Evolutionary conservation across 352 stramenopile species (phyloP).

Genomic region (Phytopythium kandeliae): DNA sequence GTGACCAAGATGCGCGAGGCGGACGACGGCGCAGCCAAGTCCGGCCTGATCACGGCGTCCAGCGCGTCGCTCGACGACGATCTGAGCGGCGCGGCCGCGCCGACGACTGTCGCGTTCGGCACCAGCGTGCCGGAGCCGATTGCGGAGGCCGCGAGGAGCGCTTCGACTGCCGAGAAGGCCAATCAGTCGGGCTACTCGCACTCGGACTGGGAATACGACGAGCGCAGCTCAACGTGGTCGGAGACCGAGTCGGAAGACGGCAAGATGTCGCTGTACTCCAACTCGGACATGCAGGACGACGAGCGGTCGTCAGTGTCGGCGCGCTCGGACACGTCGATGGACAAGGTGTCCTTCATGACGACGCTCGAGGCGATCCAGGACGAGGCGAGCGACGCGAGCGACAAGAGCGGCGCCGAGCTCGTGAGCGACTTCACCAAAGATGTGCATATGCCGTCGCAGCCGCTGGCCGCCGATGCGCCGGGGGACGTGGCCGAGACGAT

Average conservation of each 20-base stretch:
- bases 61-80: not conserved
- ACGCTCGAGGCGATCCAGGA: slow-evolving; percentile 35
- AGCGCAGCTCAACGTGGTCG: slow-evolving; percentile 25
- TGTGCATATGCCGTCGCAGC: slow-evolving; percentile 5
- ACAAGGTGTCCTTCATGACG: slow-evolving; percentile 30
- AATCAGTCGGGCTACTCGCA: not conserved
- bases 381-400: slow-evolving; percentile 6
- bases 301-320: slow-evolving; percentile 19
- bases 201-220: slow-evolving; percentile 12
- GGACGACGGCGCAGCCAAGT: slow-evolving; percentile 13
- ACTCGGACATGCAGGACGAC: slow-evolving; percentile 19
- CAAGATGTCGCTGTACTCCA: slow-evolving; percentile 29
- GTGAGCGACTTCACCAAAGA: slow-evolving; percentile 18
- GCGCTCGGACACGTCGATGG: slow-evolving; percentile 11
- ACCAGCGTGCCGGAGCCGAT: not conserved
- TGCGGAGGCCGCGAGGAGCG: not conserved
- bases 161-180: not conserved
- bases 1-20: slow-evolving; percentile 52
- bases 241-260: slow-evolving; percentile 47
- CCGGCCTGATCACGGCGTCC: slow-evolving; percentile 1
- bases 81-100: not conserved
- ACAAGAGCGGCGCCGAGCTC: slow-evolving; percentile 5
- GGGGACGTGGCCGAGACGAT: slow-evolving; percentile 36
- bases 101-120: not conserved
- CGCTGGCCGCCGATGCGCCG: slow-evolving; percentile 1